Conservation (phyloP, 129 eudicot species). For the Pulicaria dysenterica region DNA sequence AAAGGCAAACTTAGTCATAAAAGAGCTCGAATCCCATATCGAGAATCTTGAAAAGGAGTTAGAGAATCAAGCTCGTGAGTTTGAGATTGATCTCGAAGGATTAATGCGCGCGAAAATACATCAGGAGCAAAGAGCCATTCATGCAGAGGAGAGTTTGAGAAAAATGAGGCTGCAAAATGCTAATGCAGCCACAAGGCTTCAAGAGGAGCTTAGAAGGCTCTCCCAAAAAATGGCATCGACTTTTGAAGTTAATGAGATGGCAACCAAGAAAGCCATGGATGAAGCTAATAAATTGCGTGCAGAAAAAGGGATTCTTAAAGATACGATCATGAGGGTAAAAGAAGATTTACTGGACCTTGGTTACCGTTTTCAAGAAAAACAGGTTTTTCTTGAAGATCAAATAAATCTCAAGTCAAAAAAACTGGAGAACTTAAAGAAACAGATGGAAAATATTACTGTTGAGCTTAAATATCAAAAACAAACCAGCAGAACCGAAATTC, state of each 20-base stretch:
- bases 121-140: conserved; percentile 71
- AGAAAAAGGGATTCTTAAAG: conserved; percentile 63
- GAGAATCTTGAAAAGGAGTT: conserved; percentile 66
- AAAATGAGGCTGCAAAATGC: conserved; percentile 71
- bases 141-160: conserved; percentile 68
- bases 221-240: conserved; percentile 71
- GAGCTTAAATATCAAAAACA: conserved; percentile 44
- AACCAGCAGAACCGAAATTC: conserved; percentile 43
- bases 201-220: conserved; percentile 75
- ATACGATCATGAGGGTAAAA: conserved; percentile 46
- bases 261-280: conserved; percentile 57
- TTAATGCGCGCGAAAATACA: conserved; percentile 59
- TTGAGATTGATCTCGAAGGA: conserved; percentile 64
- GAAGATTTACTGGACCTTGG: conserved; percentile 45
- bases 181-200: conserved; percentile 70
- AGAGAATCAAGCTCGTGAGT: conserved; percentile 58
- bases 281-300: conserved; percentile 67
- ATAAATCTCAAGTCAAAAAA: conserved; percentile 43
- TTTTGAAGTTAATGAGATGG: conserved; percentile 70
- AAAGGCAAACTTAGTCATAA: conserved; percentile 40
- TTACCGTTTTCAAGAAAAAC: conserved; percentile 50
- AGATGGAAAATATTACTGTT: conserved; percentile 40
- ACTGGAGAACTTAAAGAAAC: conserved; percentile 43
- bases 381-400: conserved; percentile 42
- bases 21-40: conserved; percentile 56